Conservation (phyloP, 2,329 filamentous ascomycete genomes). For the Scedosporium minutisporum region DNA sequence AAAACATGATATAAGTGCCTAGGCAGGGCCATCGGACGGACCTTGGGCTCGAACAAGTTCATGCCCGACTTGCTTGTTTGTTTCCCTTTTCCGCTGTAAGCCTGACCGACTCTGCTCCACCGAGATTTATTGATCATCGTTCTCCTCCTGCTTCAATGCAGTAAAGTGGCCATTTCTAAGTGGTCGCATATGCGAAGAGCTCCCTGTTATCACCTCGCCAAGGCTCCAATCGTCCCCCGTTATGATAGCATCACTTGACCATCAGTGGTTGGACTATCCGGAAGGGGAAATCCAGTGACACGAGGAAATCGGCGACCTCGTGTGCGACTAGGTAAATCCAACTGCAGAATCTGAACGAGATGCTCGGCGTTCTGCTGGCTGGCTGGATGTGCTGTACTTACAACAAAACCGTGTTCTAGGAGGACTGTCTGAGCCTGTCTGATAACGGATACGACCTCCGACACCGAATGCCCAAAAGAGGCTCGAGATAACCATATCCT, state of each 20-base stretch:
- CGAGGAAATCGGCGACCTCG: neutral
- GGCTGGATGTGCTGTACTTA: neutral
- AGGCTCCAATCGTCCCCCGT: neutral
- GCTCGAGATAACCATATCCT: neutral
- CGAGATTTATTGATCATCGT: neutral
- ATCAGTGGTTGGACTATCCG: neutral
- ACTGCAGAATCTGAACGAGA: neutral
- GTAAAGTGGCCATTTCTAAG: neutral
- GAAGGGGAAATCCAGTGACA: conserved; percentile 2
- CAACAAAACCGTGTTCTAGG: neutral
- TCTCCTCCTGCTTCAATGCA: neutral
- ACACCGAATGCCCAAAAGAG: neutral
- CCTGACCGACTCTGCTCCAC: neutral
- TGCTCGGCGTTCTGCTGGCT: neutral
- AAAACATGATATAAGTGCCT: neutral
- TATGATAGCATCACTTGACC: conserved; percentile 2
- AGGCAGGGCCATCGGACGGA: neutral
- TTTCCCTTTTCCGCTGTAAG: neutral
- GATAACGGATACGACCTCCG: neutral
- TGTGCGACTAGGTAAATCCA: neutral
- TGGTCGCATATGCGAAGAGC: neutral
- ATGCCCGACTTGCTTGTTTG: no score
- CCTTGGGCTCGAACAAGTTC: no score
- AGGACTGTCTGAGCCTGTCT: neutral
- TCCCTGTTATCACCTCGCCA: neutral